A percentile compares a stretch with the other conserved stretches of the same genome.
These are phyloP conservation scores for Agapanthus africanus DNA, from an alignment of 106 monocot genomes.

Conservation along the genomic window DNA sequence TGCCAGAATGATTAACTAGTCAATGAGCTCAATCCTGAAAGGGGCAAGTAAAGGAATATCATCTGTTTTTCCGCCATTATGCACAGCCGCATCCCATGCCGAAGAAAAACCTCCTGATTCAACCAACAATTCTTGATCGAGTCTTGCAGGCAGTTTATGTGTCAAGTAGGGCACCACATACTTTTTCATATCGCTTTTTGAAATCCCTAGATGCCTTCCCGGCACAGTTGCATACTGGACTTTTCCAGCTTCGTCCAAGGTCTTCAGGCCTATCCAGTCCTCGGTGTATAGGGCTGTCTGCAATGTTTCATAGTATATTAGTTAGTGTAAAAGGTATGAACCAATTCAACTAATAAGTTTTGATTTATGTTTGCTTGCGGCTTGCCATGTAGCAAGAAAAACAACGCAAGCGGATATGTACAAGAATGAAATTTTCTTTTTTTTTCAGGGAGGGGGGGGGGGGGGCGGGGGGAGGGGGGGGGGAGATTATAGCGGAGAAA, in stretches of 20 bases:
- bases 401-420: background rate
- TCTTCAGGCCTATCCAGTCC: conserved; percentile 86
- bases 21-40: conserved; percentile 11
- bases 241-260: conserved; percentile 62
- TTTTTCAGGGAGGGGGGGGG: no score
- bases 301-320: background rate
- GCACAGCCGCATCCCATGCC: background rate
- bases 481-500: no score
- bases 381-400: no score
- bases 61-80: background rate
- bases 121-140: background rate
- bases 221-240: conserved; percentile 48
- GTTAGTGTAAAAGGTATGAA: no score
- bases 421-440: no score
- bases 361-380: background rate
- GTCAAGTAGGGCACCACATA: conserved; percentile 62
- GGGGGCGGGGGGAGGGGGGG: no score
- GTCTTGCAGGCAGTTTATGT: background rate
- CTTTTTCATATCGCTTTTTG: conserved; percentile 61
- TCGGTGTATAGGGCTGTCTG: conserved; percentile 75
- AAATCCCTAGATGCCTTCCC: conserved; percentile 69
- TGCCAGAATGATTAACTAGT: no score
- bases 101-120: conserved; percentile 5
- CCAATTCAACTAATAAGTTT: background rate
- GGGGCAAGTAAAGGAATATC: conserved; percentile 2